These are phyloP conservation scores for Rhodomyrtus tomentosa DNA, from an alignment of 345 rosid species.

Conservation along the genomic window DNA sequence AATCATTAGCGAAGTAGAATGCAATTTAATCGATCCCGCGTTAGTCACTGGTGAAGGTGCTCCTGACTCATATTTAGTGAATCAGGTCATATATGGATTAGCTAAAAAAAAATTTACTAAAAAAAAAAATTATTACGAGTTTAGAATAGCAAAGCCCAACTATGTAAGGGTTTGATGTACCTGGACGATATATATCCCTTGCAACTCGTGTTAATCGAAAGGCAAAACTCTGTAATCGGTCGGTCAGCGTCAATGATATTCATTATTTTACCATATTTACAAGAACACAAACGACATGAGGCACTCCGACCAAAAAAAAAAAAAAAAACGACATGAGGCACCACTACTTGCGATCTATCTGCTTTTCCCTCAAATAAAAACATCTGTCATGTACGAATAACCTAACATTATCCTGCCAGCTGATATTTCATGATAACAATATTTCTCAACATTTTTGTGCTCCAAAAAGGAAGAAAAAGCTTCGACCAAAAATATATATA, in stretches of 20 bases:
- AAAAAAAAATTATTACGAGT: not conserved
- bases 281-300: not conserved
- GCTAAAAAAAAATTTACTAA: not conserved
- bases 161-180: not conserved
- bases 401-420: not conserved
- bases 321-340: not conserved
- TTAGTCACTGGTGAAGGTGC: not conserved
- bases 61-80: not conserved
- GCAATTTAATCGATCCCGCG: not conserved
- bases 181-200: not conserved
- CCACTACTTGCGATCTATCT: not conserved
- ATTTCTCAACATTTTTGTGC: not conserved
- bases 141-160: not conserved
- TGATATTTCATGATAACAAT: not conserved
- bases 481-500: no score
- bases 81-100: not conserved
- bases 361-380: not conserved
- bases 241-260: not conserved
- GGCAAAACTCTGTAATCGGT: not conserved
- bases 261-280: not conserved
- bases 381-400: not conserved
- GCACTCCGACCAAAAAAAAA: no score
- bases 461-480: not conserved
- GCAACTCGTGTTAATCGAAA: not conserved
- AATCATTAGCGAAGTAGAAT: not conserved